Conservation (phyloP, 306 rosid species). For the Cicer chorassanicum region DNA sequence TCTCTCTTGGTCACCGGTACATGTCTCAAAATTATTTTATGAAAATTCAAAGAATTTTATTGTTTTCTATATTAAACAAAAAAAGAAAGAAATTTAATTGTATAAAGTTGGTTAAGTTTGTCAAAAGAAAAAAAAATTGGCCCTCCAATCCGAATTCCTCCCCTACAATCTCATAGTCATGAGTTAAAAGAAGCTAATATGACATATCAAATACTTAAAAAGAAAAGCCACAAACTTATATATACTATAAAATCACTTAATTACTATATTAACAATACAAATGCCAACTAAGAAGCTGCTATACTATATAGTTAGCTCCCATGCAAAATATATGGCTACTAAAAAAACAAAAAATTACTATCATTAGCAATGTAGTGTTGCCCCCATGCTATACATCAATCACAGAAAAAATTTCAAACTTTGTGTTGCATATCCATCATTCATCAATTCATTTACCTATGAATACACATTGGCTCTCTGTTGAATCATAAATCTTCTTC, state of each 20-base stretch:
- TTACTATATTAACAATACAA: slow-evolving; percentile 27
- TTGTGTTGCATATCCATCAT: neutral
- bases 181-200: neutral
- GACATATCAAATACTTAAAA: neutral
- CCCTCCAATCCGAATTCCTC: no score
- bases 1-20: no score
- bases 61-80: no score
- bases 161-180: neutral
- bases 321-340: slow-evolving; percentile 34
- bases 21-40: no score
- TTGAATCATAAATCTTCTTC: slow-evolving; percentile 74
- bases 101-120: neutral
- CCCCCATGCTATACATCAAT: slow-evolving; percentile 21
- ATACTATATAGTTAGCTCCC: slow-evolving; percentile 3
- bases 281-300: neutral
- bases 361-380: neutral
- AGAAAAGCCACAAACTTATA: neutral
- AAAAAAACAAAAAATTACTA: neutral
- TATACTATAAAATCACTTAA: slow-evolving; percentile 18
- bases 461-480: slow-evolving; percentile 61
- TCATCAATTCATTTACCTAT: slow-evolving; percentile 33
- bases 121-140: no score
- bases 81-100: neutral
- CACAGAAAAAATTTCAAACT: neutral
- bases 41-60: no score